Conservation (phyloP, 116 monocot genomes). For the Cymodocea nodosa region DNA sequence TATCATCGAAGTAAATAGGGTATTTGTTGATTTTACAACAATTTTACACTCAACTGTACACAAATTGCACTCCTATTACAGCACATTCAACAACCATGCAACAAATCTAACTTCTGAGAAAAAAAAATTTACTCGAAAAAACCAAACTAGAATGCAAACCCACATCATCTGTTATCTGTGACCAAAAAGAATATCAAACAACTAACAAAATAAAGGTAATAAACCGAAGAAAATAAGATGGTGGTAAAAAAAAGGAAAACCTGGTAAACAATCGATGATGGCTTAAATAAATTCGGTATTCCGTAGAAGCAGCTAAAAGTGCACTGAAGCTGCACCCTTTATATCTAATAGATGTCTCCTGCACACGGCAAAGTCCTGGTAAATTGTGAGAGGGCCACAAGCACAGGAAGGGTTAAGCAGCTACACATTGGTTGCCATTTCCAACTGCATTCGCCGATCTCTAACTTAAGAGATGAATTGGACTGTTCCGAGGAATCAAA, state of each 20-base stretch:
- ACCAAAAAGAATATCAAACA: slow-evolving; percentile 17
- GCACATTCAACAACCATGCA: slow-evolving; percentile 8
- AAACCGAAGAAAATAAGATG: background rate
- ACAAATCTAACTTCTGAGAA: background rate
- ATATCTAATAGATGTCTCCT: background rate
- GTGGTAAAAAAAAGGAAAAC: background rate
- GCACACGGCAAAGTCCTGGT: background rate
- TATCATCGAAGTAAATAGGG: background rate
- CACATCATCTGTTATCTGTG: slow-evolving; percentile 10
- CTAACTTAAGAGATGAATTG: background rate
- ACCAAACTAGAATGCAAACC: slow-evolving; percentile 15
- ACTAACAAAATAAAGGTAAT: slow-evolving; percentile 1
- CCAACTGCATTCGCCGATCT: background rate
- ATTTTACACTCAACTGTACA: slow-evolving; percentile 10
- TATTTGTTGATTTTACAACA: slow-evolving; percentile 2
- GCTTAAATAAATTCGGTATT: slow-evolving; percentile 3
- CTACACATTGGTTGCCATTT: slow-evolving; percentile 1
- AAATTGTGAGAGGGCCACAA: background rate
- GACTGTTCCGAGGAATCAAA: slow-evolving; percentile 13
- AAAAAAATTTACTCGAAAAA: background rate
- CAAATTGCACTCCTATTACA: background rate
- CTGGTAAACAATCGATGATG: slow-evolving; percentile 4
- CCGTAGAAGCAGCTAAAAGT: slow-evolving; percentile 33
- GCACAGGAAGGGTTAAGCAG: no score
- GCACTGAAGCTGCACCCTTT: slow-evolving; percentile 29